These are phyloP conservation scores for Cerioporus squamosus DNA, from an alignment of 1,284 basidiomycete genomes.

Conservation along the genomic window DNA sequence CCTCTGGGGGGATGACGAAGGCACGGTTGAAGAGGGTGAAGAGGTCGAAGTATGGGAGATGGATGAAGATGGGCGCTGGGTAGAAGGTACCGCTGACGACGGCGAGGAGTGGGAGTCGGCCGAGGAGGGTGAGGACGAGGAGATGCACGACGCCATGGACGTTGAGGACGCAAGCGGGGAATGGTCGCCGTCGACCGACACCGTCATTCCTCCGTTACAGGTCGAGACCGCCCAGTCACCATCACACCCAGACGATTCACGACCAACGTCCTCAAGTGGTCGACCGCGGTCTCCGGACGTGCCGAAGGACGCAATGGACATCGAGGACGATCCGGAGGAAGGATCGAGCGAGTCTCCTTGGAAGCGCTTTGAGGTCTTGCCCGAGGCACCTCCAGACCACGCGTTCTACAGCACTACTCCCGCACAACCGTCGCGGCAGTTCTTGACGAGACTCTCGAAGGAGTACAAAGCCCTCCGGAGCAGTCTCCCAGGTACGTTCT, in stretches of 20 bases:
- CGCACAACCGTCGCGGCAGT: slow-evolving; percentile 70
- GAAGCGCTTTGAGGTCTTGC: slow-evolving; percentile 79
- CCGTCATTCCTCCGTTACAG: slow-evolving; percentile 23
- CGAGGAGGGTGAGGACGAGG: slow-evolving; percentile 28
- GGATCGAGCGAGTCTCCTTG: slow-evolving; percentile 45
- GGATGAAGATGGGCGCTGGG: slow-evolving; percentile 56
- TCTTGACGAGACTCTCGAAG: slow-evolving; percentile 75
- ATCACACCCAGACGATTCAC: slow-evolving; percentile 15
- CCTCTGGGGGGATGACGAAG: slow-evolving; percentile 59
- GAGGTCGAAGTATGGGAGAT: slow-evolving; percentile 57
- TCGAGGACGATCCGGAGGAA: slow-evolving; percentile 20
- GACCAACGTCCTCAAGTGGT: slow-evolving; percentile 22
- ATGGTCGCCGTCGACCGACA: slow-evolving; percentile 34
- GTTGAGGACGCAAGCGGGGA: slow-evolving; percentile 30
- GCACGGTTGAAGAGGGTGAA: slow-evolving; percentile 36
- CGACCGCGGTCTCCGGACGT: slow-evolving; percentile 32
- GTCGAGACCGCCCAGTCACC: slow-evolving; percentile 12
- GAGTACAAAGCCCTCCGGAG: slow-evolving; percentile 83
- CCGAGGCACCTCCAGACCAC: slow-evolving; percentile 80
- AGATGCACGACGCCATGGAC: slow-evolving; percentile 27
- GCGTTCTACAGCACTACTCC: slow-evolving; percentile 70
- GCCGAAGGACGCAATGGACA: slow-evolving; percentile 31
- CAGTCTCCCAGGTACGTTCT: slow-evolving; percentile 76
- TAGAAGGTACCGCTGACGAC: slow-evolving; percentile 43
- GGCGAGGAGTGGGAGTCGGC: slow-evolving; percentile 33